A percentile compares a stretch with the other conserved stretches of the same genome.
Conservation (phyloP, 176 grass and related monocot genomes). For the Triticum urartu region DNA sequence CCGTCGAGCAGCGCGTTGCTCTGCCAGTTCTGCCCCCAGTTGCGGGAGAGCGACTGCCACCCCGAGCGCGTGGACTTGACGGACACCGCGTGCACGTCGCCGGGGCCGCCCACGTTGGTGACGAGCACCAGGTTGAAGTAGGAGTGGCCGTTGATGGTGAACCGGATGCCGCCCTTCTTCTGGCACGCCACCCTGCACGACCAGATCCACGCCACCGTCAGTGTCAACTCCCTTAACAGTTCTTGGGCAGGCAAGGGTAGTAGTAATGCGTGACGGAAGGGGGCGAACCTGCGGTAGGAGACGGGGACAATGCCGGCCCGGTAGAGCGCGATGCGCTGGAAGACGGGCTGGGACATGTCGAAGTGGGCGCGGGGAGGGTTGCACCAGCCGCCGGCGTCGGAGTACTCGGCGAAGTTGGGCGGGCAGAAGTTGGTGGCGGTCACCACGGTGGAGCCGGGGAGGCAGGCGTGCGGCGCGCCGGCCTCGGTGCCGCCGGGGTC, state of each 20-base stretch:
- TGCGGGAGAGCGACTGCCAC: slow-evolving; percentile 71
- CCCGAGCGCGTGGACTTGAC: slow-evolving; percentile 41
- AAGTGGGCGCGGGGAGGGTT: slow-evolving; percentile 81
- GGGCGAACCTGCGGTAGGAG: slow-evolving; percentile 57
- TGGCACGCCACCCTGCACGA: slow-evolving; percentile 52
- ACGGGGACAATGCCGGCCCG: slow-evolving; percentile 82
- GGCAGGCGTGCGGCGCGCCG: slow-evolving; percentile 53
- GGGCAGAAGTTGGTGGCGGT: slow-evolving; percentile 97
- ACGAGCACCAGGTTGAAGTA: slow-evolving; percentile 94
- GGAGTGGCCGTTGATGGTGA: slow-evolving; percentile 86
- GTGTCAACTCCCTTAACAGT: neutral
- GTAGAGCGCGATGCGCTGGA: slow-evolving; percentile 85
- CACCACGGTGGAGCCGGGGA: slow-evolving; percentile 67
- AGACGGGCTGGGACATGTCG: slow-evolving; percentile 85
- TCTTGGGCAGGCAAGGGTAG: neutral
- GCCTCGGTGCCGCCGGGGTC: slow-evolving; percentile 33
- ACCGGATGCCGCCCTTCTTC: slow-evolving; percentile 85
- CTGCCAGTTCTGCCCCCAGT: slow-evolving; percentile 99
- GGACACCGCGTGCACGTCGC: slow-evolving; percentile 66
- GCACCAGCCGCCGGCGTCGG: slow-evolving; percentile 89
- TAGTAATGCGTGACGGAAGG: accelerated
- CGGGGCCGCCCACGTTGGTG: slow-evolving; percentile 78
- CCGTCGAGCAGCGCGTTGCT: slow-evolving; percentile 54
- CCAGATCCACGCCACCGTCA: accelerated
- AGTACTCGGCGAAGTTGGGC: slow-evolving; percentile 67